Conservation (phyloP, 2,329 filamentous ascomycete genomes). For the Gnomoniopsis smithogilvyi region DNA sequence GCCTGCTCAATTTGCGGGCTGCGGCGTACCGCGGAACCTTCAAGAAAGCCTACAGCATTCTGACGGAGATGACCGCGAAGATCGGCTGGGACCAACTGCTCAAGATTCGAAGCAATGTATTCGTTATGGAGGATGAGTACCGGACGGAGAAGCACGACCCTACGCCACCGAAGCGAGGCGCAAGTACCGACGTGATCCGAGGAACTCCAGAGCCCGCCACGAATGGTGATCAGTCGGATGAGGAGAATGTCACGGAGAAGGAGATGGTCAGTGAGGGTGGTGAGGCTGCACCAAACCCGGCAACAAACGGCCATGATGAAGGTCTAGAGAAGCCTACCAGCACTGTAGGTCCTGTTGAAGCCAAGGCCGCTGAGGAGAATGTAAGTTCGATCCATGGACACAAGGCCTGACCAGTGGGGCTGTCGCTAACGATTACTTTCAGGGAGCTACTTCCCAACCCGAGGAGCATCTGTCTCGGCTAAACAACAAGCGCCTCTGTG, state of each 20-base stretch:
- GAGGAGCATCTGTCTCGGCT: constrained; percentile 82
- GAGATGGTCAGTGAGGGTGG: constrained; percentile 22
- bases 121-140: constrained; percentile 99
- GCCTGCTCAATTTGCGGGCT: constrained; percentile 79
- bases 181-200: constrained; percentile 75
- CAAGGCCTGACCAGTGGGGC: constrained; percentile 18
- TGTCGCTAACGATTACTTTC: constrained; percentile 23
- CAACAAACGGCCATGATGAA: constrained; percentile 35
- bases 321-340: constrained; percentile 75
- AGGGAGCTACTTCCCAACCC: constrained; percentile 53
- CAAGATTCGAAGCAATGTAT: constrained; percentile 92
- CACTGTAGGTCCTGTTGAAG: constrained; percentile 72
- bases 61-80: constrained; percentile 93
- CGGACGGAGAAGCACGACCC: constrained; percentile 76
- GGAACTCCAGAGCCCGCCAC: constrained; percentile 62
- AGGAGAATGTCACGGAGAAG: constrained; percentile 25
- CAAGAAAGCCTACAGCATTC: constrained; percentile 85
- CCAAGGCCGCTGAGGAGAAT: constrained; percentile 69
- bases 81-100: constrained; percentile 97
- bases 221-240: constrained; percentile 39
- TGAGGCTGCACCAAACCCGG: constrained; percentile 26
- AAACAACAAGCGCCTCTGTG: constrained; percentile 94
- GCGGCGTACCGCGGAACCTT: constrained; percentile 94
- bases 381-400: constrained; percentile 38
- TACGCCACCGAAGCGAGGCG: constrained; percentile 58